Evolutionary conservation across 2,329 filamentous ascomycete genomes (phyloP), one percentile per base, ranked within the genome.

Genomic region (Botryosphaeria dothidea): DNA sequence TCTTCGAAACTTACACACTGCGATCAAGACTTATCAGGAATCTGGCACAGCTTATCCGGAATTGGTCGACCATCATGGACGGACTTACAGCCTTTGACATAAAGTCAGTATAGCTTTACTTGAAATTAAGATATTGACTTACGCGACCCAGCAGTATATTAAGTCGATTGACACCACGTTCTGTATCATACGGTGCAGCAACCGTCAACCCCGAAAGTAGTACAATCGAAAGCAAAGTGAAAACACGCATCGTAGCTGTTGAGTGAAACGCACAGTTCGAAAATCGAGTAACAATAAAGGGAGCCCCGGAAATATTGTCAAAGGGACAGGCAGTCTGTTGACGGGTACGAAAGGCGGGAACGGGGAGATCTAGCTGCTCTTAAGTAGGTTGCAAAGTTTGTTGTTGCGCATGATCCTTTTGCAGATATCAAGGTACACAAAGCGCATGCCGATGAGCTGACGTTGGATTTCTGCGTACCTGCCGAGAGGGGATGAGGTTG

Each of bases 111-210:
- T 13, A 45, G 1, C 3, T 43, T 7, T 9, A 4, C 3, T 9
- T 6, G 11, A 34, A 27, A 23, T 13, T 19, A 25, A 8, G 17
- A 45, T 6, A 8, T 17, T 6, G n/a, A 21, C 41, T 21, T 60
- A 60, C 56, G n/a, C 56, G 56, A 21, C 56, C 38, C 17, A 60
- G 17, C n/a, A 60, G 15, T n/a, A 60, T 34, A 27, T 60, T 60
- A 38, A 31, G 23, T 7, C 56, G 56, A 23, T 46, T 34, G 25
- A 60, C 29, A 38, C 56, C 56, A 15, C 41, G 27, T 23, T 60
- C 56, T 3, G 19, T 34, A 11, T 46, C 27, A 4, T 36, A 23
- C 29, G 56, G 56, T 27, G 56, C 41, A 23, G 56, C 38, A 17
- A 21, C 27, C 25, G 56, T n/a, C n/a, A 31, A 25, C n/a, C n/a